Evolutionary conservation across 1,284 basidiomycete genomes (phyloP).

Genomic region (Trametes sp.): DNA sequence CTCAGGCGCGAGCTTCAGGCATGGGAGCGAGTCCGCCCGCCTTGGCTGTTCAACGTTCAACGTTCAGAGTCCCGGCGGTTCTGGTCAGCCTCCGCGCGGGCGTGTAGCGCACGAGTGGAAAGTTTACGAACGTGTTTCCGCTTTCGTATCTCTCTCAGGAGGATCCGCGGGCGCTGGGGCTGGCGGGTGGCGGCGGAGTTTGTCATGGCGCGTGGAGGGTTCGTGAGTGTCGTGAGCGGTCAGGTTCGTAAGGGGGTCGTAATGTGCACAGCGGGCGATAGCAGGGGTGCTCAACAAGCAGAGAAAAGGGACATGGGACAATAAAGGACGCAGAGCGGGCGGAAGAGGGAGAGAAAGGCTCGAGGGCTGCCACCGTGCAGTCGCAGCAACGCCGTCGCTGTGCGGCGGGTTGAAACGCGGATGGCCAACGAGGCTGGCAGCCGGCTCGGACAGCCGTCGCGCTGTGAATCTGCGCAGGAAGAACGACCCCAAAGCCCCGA

Average conservation of each 20-base stretch:
- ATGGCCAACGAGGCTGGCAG: constrained; percentile 13
- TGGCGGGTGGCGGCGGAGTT: background rate
- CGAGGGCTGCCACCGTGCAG: constrained; percentile 4
- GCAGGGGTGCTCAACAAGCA: constrained; percentile 13
- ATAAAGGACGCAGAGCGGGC: constrained; percentile 12
- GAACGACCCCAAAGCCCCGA: constrained; percentile 16
- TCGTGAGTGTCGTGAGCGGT: constrained; percentile 16
- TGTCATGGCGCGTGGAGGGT: background rate
- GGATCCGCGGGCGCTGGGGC: constrained; percentile 24
- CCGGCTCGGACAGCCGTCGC: constrained; percentile 17
- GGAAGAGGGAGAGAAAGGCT: constrained; percentile 7
- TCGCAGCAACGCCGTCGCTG: constrained; percentile 17
- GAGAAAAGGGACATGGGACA: constrained; percentile 10
- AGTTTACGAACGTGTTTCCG: constrained; percentile 32
- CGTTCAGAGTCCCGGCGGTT: background rate
- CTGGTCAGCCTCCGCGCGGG: constrained; percentile 13
- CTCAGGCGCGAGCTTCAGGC: constrained; percentile 52
- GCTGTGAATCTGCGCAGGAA: background rate
- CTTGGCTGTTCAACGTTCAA: constrained; percentile 39
- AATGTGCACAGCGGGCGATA: constrained; percentile 11
- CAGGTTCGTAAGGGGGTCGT: constrained; percentile 22
- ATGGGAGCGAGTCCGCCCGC: constrained; percentile 55
- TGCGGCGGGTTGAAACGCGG: constrained; percentile 23
- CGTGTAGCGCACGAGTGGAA: background rate
- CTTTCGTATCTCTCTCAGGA: constrained; percentile 35